Evolutionary conservation across 225 moss, liverwort and hornwort genomes (phyloP).

Genomic region (Polytrichum commune): DNA sequence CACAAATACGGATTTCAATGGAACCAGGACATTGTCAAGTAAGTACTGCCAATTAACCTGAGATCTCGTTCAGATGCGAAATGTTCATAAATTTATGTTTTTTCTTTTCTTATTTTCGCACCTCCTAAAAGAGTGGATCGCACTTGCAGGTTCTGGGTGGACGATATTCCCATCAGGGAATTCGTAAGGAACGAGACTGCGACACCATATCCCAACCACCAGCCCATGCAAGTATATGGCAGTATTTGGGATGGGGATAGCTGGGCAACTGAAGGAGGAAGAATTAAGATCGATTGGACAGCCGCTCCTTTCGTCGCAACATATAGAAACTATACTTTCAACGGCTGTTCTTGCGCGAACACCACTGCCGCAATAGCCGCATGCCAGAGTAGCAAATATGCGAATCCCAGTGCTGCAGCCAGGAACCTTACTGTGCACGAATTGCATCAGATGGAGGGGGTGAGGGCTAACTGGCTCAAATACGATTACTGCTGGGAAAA

Average conservation of each 20-base stretch:
- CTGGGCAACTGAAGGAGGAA: slow-evolving; percentile 74
- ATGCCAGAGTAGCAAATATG: slow-evolving; percentile 25
- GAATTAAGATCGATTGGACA: slow-evolving; percentile 57
- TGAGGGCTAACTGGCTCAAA: slow-evolving; percentile 44
- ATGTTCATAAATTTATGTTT: too few species aligned
- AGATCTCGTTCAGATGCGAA: too few species aligned
- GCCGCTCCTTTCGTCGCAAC: slow-evolving; percentile 55
- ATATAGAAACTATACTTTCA: slow-evolving; percentile 36
- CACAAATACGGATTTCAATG: slow-evolving; percentile 44
- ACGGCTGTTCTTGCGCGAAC: slow-evolving; percentile 20
- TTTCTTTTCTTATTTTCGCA: too few species aligned
- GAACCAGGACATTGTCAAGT: slow-evolving; percentile 28
- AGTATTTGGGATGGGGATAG: slow-evolving; percentile 75
- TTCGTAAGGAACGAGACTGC: slow-evolving; percentile 47
- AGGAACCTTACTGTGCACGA: slow-evolving; percentile 29
- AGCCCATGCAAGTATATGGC: slow-evolving; percentile 48
- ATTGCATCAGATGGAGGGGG: slow-evolving; percentile 37
- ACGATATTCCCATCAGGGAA: slow-evolving; percentile 57
- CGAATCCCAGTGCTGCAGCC: slow-evolving; percentile 26
- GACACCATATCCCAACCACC: slow-evolving; percentile 35
- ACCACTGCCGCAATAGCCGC: slow-evolving; percentile 1
- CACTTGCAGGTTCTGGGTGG: slow-evolving; percentile 52
- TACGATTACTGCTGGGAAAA: slow-evolving; percentile 70
- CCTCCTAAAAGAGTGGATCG: too few species aligned
- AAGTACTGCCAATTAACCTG: too few species aligned